phyloP scores from a whole-genome alignment of 257 asterid species.

The Solanum peruvianum region DNA sequence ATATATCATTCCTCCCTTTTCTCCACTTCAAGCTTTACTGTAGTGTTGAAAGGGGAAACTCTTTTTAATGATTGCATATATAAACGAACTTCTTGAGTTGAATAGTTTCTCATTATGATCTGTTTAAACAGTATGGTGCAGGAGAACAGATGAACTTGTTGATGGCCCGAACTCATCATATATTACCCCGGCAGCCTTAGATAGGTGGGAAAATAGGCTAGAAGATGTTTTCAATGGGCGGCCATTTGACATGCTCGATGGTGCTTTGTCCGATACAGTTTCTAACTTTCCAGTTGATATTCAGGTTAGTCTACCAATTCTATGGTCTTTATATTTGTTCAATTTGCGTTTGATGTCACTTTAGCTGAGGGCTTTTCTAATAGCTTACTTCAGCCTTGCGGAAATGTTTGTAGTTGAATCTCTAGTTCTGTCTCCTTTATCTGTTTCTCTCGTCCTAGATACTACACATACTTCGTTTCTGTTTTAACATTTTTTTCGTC shows the following conservation, averaged over 20 bases:
- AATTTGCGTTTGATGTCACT: background rate
- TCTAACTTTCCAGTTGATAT: slow-evolving; percentile 75
- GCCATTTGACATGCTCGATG: slow-evolving; percentile 99
- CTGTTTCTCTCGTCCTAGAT: background rate
- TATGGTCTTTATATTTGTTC: background rate
- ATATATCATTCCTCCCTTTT: background rate
- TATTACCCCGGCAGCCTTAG: slow-evolving; percentile 79
- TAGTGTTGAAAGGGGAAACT: background rate
- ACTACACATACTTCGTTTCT: background rate
- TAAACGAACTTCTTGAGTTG: background rate
- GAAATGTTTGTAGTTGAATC: background rate
- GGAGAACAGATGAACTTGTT: slow-evolving; percentile 97
- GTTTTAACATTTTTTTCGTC: background rate
- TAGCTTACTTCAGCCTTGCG: background rate
- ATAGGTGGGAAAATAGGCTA: slow-evolving; percentile 86
- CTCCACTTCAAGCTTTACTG: background rate
- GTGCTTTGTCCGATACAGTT: slow-evolving; percentile 83
- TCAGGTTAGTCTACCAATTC: slow-evolving; percentile 40
- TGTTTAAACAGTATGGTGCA: slow-evolving; percentile 74
- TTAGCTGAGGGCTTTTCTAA: background rate
- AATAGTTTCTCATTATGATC: background rate
- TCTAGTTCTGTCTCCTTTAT: background rate
- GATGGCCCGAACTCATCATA: slow-evolving; percentile 99
- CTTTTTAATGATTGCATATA: background rate
- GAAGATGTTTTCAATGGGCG: slow-evolving; percentile 71